phyloP scores from a whole-genome alignment of 2,329 filamentous ascomycete genomes.

The Lomentospora prolificans region DNA sequence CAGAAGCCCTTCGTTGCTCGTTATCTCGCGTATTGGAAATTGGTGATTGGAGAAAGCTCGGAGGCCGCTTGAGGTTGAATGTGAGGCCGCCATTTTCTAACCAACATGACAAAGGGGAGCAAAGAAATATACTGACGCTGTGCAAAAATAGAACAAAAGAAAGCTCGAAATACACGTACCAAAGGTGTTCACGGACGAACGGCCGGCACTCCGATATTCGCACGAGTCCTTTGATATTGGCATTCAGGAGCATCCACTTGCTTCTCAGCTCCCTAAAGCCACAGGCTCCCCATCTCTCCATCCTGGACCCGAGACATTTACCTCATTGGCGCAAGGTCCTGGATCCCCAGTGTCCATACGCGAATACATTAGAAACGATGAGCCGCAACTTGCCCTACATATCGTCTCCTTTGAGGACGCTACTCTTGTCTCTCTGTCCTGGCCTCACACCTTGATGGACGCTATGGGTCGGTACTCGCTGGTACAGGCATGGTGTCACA shows the following conservation, averaged over 20 bases:
- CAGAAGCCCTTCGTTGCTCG: not conserved
- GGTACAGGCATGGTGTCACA: not conserved
- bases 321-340: not conserved
- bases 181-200: not conserved
- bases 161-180: constrained; percentile 1
- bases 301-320: not conserved
- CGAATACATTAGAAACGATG: not conserved
- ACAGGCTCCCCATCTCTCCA: not conserved
- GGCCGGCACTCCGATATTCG: not conserved
- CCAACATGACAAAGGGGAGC: not conserved
- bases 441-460: not conserved
- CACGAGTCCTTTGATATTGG: not conserved
- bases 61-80: not conserved
- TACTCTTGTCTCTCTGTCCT: not conserved
- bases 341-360: not conserved
- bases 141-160: not conserved
- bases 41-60: constrained; percentile 1
- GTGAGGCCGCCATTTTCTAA: not conserved
- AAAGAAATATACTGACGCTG: not conserved
- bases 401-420: constrained; percentile 2
- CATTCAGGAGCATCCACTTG: not conserved
- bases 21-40: not conserved
- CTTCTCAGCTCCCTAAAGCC: not conserved
- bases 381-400: not conserved
- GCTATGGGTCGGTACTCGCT: not conserved